These are phyloP conservation scores for Didymella sp. DNA, from an alignment of 2,329 filamentous ascomycete species.

Conservation along the genomic window DNA sequence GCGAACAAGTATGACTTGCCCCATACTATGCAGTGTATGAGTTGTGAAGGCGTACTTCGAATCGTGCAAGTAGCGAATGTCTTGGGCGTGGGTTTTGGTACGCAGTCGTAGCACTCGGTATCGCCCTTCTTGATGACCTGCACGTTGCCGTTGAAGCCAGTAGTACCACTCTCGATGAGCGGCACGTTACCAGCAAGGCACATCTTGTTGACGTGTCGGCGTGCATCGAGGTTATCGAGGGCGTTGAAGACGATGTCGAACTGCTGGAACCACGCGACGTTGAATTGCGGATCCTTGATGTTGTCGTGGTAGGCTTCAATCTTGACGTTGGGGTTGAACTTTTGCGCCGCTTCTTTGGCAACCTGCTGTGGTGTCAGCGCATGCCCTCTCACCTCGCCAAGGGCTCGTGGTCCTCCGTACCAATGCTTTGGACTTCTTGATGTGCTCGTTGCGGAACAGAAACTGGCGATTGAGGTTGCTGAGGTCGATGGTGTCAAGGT, in stretches of 20 bases:
- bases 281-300: constrained; percentile 89
- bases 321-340: constrained; percentile 87
- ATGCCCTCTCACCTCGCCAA: not conserved
- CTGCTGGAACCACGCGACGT: constrained; percentile 82
- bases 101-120: constrained; percentile 97
- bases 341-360: constrained; percentile 87
- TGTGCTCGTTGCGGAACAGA: constrained; percentile 93
- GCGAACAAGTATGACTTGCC: constrained; percentile 95
- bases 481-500: constrained; percentile 97
- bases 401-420: constrained; percentile 59
- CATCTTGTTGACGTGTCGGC: constrained; percentile 97
- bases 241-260: constrained; percentile 96
- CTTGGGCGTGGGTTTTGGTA: constrained; percentile 86
- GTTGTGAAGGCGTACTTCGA: constrained; percentile 91
- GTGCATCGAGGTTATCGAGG: constrained; percentile 91
- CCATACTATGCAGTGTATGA: constrained; percentile 99
- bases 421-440: constrained; percentile 95
- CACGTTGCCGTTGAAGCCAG: constrained; percentile 96
- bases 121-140: constrained; percentile 92
- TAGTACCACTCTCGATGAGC: constrained; percentile 94
- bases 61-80: constrained; percentile 97
- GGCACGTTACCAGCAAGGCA: constrained; percentile 90
- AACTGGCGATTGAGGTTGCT: constrained; percentile 98
- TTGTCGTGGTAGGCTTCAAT: constrained; percentile 92
- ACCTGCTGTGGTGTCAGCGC: constrained; percentile 63